Percentiles rank a stretch among this genome's conserved stretches.
phyloP scores from a whole-genome alignment of 2,329 filamentous ascomycete genomes.

The Emydomyces testavorans region DNA sequence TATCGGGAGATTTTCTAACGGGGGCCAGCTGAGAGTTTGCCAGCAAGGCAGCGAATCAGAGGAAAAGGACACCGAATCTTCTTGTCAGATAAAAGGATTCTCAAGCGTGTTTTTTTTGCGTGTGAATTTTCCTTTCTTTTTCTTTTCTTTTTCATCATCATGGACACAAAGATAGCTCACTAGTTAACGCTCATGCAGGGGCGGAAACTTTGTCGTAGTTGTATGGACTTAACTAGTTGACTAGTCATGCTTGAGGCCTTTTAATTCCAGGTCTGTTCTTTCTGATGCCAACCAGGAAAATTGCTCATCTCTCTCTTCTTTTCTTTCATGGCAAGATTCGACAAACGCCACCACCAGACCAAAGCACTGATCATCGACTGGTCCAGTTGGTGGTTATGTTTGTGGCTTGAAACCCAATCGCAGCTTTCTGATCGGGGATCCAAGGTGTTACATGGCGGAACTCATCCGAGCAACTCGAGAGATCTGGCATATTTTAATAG shows the following conservation, averaged over 20 bases:
- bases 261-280: no score
- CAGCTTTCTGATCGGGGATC: background rate
- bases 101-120: background rate
- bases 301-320: background rate
- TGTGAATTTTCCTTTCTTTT: background rate
- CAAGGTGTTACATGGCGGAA: constrained; percentile 6
- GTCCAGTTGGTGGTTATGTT: background rate
- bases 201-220: constrained; percentile 5
- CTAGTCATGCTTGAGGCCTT: background rate
- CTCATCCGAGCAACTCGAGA: background rate
- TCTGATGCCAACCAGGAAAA: no score
- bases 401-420: constrained; percentile 5
- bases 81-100: background rate
- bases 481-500: no score
- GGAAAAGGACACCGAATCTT: background rate
- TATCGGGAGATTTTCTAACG: background rate
- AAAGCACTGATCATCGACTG: background rate
- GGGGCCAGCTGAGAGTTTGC: background rate
- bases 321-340: background rate
- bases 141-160: constrained; percentile 6
- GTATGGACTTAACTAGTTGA: no score
- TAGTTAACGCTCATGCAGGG: constrained; percentile 10
- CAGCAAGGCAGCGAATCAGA: constrained; percentile 6
- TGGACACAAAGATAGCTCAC: background rate
- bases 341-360: no score